Percentiles rank a stretch among this genome's conserved stretches.
Conservation (phyloP, 2,329 filamentous ascomycete genomes). For the Microsporum audouinii region DNA sequence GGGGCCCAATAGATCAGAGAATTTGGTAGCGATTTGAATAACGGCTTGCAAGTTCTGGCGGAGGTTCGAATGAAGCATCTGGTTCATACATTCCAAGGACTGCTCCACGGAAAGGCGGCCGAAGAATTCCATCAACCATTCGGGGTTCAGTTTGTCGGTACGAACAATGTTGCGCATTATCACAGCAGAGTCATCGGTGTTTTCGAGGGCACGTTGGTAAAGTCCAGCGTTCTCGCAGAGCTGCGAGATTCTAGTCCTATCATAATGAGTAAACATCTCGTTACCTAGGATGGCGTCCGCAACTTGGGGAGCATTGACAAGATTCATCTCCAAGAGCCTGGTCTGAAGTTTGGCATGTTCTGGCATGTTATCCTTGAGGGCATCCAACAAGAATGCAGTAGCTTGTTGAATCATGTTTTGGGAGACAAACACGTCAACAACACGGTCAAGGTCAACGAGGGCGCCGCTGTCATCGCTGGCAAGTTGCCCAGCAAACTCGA, state of each 20-base stretch:
- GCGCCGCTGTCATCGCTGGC: conserved; percentile 81
- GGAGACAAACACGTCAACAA: conserved; percentile 95
- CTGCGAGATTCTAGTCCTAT: conserved; percentile 75
- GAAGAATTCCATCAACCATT: conserved; percentile 88
- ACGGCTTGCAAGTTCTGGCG: conserved; percentile 93
- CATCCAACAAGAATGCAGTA: conserved; percentile 94
- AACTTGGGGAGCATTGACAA: conserved; percentile 91
- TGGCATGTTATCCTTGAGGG: conserved; percentile 84
- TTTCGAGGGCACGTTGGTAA: conserved; percentile 75
- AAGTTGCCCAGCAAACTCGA: conserved; percentile 85
- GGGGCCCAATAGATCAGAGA: conserved; percentile 87
- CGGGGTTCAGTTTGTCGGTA: conserved; percentile 73
- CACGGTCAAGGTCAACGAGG: conserved; percentile 82
- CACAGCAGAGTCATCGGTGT: conserved; percentile 78
- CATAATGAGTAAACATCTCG: conserved; percentile 96
- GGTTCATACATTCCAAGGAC: conserved; percentile 83
- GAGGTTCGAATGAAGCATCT: conserved; percentile 94
- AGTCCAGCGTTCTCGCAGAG: conserved; percentile 91
- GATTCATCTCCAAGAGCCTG: conserved; percentile 91
- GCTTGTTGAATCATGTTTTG: conserved; percentile 97
- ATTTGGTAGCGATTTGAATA: conserved; percentile 93
- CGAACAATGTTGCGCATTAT: conserved; percentile 84
- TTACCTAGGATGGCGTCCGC: conserved; percentile 96
- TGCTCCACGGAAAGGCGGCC: conserved; percentile 91
- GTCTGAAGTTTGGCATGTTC: conserved; percentile 93